Evolutionary conservation across 208 protist genomes (phyloP), one percentile per base, ranked within the genome.

Genomic region (Trypanosoma platydactyli): DNA sequence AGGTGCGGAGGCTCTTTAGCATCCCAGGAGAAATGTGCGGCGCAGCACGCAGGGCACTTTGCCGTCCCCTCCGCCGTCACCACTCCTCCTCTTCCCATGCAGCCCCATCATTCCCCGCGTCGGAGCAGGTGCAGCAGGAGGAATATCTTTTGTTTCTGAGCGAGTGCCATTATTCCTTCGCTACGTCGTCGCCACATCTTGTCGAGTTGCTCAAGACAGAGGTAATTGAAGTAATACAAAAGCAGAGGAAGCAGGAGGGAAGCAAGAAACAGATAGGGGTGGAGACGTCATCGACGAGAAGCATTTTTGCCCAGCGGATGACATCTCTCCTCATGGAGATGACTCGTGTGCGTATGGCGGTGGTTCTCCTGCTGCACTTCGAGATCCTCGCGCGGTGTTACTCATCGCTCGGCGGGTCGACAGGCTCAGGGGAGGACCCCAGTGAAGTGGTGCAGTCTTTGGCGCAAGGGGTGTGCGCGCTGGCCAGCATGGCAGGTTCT

Each of bases 261-360:
- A 18, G 50, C 24, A 24, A 56, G 20, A 4, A 29, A 56, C 2
- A 11, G 27, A 13, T 38, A 52, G 38, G 9, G 27, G 15, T 12
- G 52, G 35, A 3, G 22, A 5, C 24, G 30, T 12, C 33, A 18
- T 22, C 35, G 22, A 42, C 20, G 15, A 1, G 29, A 12, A 15
- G 18, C 15, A 27, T 1, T 15, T 71, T 71, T 55, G 40, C 24
- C 20, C 46, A 27, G 24, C 30, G 59, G 35, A 45, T 64, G 5
- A 45, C 9, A 13, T 22, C 24, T 27, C 22, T 72, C 2, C 27
- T 73, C 29, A 38, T 67, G 25, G 68, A 73, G 3, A 73, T 73
- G 68, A 24, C 38, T 22, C 68, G 68, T 33, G 68, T 73, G n/a
- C 57, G 68, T 12, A 73, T 73, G 59, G 53, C 52, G 24, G 50